These are phyloP conservation scores for Solanum chacoense DNA, from an alignment of 305 asterid genomes.

Conservation along the genomic window DNA sequence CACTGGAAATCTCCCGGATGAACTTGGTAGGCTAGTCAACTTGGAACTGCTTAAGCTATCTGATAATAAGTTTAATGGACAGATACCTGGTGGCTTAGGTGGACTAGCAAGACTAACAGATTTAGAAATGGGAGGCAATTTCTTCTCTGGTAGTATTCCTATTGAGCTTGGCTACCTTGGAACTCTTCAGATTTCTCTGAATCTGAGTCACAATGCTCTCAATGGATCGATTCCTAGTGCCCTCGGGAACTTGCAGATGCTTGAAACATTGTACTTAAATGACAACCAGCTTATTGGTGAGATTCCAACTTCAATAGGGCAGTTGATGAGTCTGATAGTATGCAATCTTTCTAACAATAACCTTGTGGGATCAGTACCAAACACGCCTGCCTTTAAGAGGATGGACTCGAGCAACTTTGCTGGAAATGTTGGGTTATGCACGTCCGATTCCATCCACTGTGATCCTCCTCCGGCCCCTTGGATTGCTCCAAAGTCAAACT, in stretches of 20 bases:
- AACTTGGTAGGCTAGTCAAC: conserved; percentile 61
- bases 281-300: conserved; percentile 66
- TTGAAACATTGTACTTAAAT: conserved; percentile 63
- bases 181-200: conserved; percentile 70
- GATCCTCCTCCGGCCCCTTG: conserved; percentile 21
- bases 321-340: conserved; percentile 47
- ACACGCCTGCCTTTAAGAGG: conserved; percentile 47
- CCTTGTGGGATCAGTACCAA: conserved; percentile 56
- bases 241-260: conserved; percentile 71
- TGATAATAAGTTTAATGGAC: conserved; percentile 50
- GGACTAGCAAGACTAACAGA: conserved; percentile 56
- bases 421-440: conserved; percentile 57
- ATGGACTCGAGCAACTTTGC: conserved; percentile 68
- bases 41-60: conserved; percentile 66
- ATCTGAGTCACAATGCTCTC: conserved; percentile 59
- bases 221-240: conserved; percentile 53
- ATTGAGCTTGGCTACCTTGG: conserved; percentile 56
- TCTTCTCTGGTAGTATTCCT: conserved; percentile 57
- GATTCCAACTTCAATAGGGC: conserved; percentile 63
- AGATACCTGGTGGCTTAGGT: conserved; percentile 59
- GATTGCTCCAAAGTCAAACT: conserved; percentile 15
- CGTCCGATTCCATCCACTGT: conserved; percentile 24
- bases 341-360: conserved; percentile 81
- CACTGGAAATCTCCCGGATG: conserved; percentile 43
- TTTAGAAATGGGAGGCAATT: conserved; percentile 78